Conservation (phyloP, 1,139 yeast genomes). For the Eremothecium sinecaudum region DNA sequence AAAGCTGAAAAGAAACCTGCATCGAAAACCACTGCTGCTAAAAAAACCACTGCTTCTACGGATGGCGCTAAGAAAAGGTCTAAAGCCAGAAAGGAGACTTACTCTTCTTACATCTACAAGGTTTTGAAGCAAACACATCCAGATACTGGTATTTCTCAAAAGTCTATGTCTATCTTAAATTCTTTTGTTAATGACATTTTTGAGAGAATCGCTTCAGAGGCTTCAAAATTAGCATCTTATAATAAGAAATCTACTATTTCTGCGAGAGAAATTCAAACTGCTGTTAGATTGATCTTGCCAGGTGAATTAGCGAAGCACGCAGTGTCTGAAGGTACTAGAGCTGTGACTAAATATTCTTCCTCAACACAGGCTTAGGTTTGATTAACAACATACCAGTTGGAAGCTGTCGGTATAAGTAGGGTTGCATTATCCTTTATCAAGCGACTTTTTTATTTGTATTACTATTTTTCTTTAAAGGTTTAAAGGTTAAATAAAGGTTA, state of each 20-base stretch:
- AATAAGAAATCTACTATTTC: conserved; percentile 98
- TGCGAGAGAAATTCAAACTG: conserved; percentile 98
- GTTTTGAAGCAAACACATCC: conserved; percentile 98
- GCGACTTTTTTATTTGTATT: too few species aligned
- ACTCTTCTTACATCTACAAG: conserved; percentile 97
- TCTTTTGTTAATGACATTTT: conserved; percentile 95
- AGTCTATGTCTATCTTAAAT: conserved; percentile 99
- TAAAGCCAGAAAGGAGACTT: conserved; percentile 97
- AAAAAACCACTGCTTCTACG: conserved; percentile 71
- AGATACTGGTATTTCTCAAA: conserved; percentile 98
- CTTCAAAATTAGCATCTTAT: conserved; percentile 98
- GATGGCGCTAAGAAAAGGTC: conserved; percentile 88
- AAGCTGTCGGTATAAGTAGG: too few species aligned
- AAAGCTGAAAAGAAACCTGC: conserved; percentile 98
- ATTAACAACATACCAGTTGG: too few species aligned
- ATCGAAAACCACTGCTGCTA: conserved; percentile 94
- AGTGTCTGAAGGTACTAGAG: conserved; percentile 98
- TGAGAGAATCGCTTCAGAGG: conserved; percentile 95
- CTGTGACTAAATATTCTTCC: conserved; percentile 98
- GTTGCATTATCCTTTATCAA: too few species aligned
- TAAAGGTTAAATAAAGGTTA: conserved; percentile 1
- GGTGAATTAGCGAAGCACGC: conserved; percentile 99
- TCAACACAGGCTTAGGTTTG: conserved; percentile 20
- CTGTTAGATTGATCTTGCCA: conserved; percentile 97
- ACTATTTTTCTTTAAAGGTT: too few species aligned